phyloP scores from a whole-genome alignment of 2,329 filamentous ascomycete species.

The Leptographium galeiforme region DNA sequence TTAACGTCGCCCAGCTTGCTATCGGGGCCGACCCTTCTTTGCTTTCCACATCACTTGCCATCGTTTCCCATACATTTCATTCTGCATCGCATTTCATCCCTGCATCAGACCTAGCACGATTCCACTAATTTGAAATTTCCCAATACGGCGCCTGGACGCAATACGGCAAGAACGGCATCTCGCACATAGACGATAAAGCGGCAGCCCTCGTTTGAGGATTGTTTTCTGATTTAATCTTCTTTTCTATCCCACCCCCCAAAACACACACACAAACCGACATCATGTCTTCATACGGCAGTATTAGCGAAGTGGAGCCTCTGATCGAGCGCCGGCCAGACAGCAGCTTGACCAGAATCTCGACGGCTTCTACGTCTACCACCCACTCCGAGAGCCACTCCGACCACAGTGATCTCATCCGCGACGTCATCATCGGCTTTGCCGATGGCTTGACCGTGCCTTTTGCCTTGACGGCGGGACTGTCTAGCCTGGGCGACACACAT shows the following conservation, averaged over 20 bases:
- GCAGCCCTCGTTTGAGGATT: background rate
- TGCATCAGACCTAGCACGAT: background rate
- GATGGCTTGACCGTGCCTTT: conserved; percentile 73
- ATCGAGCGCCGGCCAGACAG: conserved; percentile 11
- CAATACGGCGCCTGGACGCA: background rate
- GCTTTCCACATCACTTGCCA: too few species aligned
- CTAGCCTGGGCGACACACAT: conserved; percentile 48
- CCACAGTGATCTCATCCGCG: conserved; percentile 36
- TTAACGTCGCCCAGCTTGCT: background rate
- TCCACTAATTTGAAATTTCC: background rate
- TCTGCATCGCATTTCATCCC: background rate
- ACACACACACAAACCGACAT: background rate
- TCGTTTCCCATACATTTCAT: background rate
- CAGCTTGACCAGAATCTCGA: conserved; percentile 9
- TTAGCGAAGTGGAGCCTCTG: conserved; percentile 10
- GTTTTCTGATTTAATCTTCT: background rate
- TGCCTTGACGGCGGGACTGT: conserved; percentile 61
- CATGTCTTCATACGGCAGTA: background rate
- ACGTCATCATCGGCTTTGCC: conserved; percentile 63
- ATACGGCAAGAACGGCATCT: background rate
- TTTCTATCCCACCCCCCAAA: background rate
- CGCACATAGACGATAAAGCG: too few species aligned
- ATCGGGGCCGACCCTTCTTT: background rate
- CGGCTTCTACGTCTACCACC: conserved; percentile 2
- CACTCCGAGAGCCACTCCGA: conserved; percentile 16